These are phyloP conservation scores for Fusarium tjaetaba DNA, from an alignment of 2,329 filamentous ascomycete genomes.

Conservation along the genomic window DNA sequence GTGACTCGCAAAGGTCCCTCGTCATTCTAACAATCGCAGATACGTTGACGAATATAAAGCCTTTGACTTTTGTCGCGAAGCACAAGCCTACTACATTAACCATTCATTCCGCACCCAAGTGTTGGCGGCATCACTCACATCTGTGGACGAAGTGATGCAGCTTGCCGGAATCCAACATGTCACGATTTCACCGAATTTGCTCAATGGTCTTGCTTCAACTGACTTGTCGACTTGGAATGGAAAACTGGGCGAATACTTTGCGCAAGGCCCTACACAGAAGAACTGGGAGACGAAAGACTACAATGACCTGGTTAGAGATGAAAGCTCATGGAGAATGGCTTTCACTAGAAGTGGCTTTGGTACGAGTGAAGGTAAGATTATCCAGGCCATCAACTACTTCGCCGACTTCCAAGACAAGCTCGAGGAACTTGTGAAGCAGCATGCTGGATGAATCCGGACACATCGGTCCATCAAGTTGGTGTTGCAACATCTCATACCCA, in stretches of 20 bases:
- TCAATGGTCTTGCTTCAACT: constrained; percentile 57
- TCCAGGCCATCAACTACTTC: constrained; percentile 67
- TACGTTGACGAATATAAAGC: constrained; percentile 60
- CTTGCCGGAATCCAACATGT: constrained; percentile 68
- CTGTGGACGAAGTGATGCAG: constrained; percentile 65
- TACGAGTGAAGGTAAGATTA: constrained; percentile 60
- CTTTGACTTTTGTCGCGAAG: constrained; percentile 60
- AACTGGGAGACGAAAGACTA: constrained; percentile 41
- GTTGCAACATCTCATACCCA: not conserved
- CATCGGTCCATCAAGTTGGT: not conserved
- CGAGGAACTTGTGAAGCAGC: constrained; percentile 52
- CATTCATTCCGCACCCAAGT: constrained; percentile 58
- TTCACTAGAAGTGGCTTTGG: constrained; percentile 60
- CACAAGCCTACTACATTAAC: constrained; percentile 62
- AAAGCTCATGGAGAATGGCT: constrained; percentile 60
- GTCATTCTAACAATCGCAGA: constrained; percentile 42
- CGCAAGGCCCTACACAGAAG: constrained; percentile 43
- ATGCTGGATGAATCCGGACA: constrained; percentile 19
- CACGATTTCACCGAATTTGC: constrained; percentile 64
- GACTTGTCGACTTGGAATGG: constrained; percentile 46
- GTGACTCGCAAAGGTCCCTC: not conserved
- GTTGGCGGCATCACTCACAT: constrained; percentile 66
- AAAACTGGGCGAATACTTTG: constrained; percentile 45
- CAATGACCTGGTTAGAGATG: constrained; percentile 47
- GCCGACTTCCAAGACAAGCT: constrained; percentile 64